These are phyloP conservation scores for Amaranthus tricolor DNA, from an alignment of 179 eudicot species.

Conservation along the genomic window DNA sequence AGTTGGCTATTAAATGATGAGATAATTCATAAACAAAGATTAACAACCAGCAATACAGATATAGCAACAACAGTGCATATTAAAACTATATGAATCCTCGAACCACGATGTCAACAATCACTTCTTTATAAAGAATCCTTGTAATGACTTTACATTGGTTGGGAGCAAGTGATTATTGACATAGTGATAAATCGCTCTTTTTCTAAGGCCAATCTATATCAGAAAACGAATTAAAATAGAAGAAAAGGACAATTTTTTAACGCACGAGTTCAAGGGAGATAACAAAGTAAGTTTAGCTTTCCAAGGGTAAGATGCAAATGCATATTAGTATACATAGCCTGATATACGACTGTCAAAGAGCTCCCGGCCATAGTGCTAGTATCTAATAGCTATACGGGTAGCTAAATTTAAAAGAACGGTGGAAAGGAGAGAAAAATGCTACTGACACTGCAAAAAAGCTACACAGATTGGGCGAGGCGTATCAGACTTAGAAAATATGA, in stretches of 20 bases:
- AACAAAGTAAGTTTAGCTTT: not conserved
- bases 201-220: not conserved
- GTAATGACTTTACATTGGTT: too few relatives aligned
- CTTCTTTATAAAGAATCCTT: not conserved
- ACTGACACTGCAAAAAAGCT: too few relatives aligned
- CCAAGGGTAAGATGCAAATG: not conserved
- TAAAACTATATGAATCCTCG: not conserved
- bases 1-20: slow-evolving; percentile 3
- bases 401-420: not conserved
- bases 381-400: not conserved
- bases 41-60: not conserved
- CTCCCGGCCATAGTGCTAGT: too few relatives aligned
- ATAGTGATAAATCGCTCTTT: not conserved
- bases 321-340: not conserved
- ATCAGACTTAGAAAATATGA: too few relatives aligned
- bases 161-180: not conserved
- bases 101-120: not conserved
- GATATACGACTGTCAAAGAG: too few relatives aligned
- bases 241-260: not conserved
- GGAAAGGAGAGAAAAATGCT: not conserved
- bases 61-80: not conserved
- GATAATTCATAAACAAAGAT: not conserved
- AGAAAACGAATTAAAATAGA: not conserved
- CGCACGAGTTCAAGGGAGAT: not conserved
- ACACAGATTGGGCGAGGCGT: too few relatives aligned